phyloP scores from a whole-genome alignment of 371 early-diverging fungal species.

The Haplosporangium sp. region DNA sequence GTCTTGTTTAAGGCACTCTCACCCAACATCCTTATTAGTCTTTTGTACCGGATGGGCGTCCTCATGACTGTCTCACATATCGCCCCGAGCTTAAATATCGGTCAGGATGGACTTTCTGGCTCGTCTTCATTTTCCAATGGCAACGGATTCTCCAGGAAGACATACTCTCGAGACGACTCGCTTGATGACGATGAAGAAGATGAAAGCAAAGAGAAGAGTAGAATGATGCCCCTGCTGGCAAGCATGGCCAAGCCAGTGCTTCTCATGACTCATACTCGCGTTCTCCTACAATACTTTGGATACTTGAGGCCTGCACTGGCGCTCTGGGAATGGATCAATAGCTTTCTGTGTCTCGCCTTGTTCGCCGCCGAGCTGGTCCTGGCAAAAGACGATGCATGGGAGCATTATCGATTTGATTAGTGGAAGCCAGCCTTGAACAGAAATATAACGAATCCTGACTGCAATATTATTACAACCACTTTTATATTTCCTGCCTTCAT shows the following conservation, averaged over 20 bases:
- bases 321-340: slow-evolving; percentile 51
- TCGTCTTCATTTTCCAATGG: slow-evolving; percentile 14
- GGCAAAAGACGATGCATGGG: slow-evolving; percentile 49
- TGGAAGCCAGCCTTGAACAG: too few species aligned
- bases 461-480: neutral
- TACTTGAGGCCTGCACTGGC: slow-evolving; percentile 41
- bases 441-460: neutral
- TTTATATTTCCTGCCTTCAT: neutral
- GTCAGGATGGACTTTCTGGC: slow-evolving; percentile 16
- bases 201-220: neutral
- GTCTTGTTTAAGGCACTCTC: slow-evolving; percentile 36
- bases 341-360: slow-evolving; percentile 39
- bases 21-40: slow-evolving; percentile 49
- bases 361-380: slow-evolving; percentile 43
- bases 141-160: slow-evolving; percentile 16
- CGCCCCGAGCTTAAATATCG: slow-evolving; percentile 45
- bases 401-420: slow-evolving; percentile 33
- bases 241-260: slow-evolving; percentile 49
- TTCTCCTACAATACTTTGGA: slow-evolving; percentile 48
- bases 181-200: slow-evolving; percentile 16
- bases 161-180: slow-evolving; percentile 3
- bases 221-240: slow-evolving; percentile 31
- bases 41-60: slow-evolving; percentile 51
- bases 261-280: slow-evolving; percentile 46
- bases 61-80: slow-evolving; percentile 42